Conservation (phyloP, 345 rosid species). For the Cardamine resedifolia region DNA sequence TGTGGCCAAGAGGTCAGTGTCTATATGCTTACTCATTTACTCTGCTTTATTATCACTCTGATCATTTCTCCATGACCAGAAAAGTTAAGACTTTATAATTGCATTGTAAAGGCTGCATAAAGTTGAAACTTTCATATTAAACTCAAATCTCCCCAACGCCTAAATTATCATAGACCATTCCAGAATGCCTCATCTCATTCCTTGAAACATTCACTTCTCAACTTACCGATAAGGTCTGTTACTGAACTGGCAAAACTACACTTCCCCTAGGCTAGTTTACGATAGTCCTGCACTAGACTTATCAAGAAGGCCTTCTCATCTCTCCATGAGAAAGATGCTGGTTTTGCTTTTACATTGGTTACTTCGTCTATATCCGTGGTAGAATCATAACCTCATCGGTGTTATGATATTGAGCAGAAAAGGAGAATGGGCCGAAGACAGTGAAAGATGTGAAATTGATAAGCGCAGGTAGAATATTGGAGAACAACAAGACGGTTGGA, state of each 20-base stretch:
- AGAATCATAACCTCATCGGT: neutral
- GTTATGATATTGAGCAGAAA: conserved; percentile 49
- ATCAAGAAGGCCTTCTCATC: neutral
- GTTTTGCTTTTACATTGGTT: neutral
- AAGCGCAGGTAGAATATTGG: conserved; percentile 82
- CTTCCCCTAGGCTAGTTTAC: neutral
- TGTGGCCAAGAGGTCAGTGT: conserved; percentile 85
- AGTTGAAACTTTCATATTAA: neutral
- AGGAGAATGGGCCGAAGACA: conserved; percentile 83
- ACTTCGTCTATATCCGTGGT: neutral
- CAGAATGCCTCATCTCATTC: neutral
- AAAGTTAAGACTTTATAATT: neutral
- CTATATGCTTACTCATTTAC: neutral
- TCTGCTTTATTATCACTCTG: neutral
- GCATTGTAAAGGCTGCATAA: neutral
- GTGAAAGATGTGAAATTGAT: conserved; percentile 84
- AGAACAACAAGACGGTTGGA: conserved; percentile 76
- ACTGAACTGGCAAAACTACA: neutral
- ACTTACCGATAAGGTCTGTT: neutral
- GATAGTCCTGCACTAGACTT: neutral
- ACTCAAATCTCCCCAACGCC: neutral
- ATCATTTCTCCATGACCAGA: neutral
- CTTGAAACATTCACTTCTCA: neutral
- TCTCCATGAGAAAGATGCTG: neutral
- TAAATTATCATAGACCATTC: neutral